Percentiles rank a stretch among this genome's conserved stretches.
These are phyloP conservation scores for Trichomonascaceae sp. DNA, from an alignment of 1,139 yeast species.

Conservation along the genomic window DNA sequence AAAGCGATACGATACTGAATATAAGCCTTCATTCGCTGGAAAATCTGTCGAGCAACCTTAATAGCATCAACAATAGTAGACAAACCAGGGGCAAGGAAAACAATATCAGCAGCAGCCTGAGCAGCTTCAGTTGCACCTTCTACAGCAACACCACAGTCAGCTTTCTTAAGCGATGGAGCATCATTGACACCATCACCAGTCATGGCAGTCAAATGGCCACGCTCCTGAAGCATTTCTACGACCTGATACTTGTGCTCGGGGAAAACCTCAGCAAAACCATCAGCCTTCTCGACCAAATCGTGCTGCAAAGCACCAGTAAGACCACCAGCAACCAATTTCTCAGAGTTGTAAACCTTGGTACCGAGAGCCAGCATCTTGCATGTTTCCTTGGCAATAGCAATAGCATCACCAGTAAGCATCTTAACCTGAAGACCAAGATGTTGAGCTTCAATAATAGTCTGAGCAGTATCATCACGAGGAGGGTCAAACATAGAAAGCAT, in stretches of 20 bases:
- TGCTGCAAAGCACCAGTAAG: conserved; percentile 94
- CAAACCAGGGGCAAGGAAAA: conserved; percentile 73
- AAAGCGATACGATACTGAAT: conserved; percentile 76
- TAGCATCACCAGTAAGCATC: conserved; percentile 99
- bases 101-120: conserved; percentile 74
- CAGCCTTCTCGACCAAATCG: conserved; percentile 93
- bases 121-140: conserved; percentile 82
- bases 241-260: conserved; percentile 78
- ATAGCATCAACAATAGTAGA: conserved; percentile 72
- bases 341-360: conserved; percentile 95
- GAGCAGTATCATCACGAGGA: conserved; percentile 98
- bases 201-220: conserved; percentile 77
- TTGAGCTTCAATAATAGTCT: conserved; percentile 91
- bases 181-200: conserved; percentile 81
- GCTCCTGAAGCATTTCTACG: conserved; percentile 68
- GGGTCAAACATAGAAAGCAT: conserved; percentile 99
- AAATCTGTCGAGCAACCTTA: conserved; percentile 72
- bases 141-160: conserved; percentile 77
- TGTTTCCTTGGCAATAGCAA: conserved; percentile 97
- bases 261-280: conserved; percentile 80
- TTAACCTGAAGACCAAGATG: conserved; percentile 89
- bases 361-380: conserved; percentile 97
- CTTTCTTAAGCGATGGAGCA: conserved; percentile 74
- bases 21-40: conserved; percentile 78
- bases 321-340: conserved; percentile 93